phyloP scores from a whole-genome alignment of 352 stramenopile genomes.

The Phytophthora pistaciae region DNA sequence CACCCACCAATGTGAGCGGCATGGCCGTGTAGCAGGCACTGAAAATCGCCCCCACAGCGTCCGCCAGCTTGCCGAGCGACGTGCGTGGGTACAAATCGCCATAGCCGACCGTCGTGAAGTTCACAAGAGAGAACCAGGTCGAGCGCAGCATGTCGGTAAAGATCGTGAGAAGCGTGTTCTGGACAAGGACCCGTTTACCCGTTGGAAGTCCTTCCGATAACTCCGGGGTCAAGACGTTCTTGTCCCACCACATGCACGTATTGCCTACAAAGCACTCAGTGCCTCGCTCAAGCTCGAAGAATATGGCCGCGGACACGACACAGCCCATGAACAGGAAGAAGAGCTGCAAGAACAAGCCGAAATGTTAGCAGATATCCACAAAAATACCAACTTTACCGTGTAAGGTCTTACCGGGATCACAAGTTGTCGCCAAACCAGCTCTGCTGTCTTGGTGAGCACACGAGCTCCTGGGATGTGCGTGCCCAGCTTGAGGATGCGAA shows the following conservation, averaged over 20 bases:
- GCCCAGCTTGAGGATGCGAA: conserved; percentile 59
- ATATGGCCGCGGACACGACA: conserved; percentile 46
- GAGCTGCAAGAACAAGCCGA: conserved; percentile 28
- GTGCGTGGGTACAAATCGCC: conserved; percentile 54
- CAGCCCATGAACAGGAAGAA: conserved; percentile 66
- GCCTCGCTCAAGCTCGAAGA: conserved; percentile 61
- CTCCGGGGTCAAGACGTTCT: conserved; percentile 50
- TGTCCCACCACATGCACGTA: conserved; percentile 48
- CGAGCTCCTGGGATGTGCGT: conserved; percentile 50
- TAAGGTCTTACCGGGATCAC: conserved; percentile 45
- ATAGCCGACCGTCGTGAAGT: conserved; percentile 64
- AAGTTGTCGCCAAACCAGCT: conserved; percentile 36
- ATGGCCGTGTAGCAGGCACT: conserved; percentile 67
- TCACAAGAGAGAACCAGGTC: conserved; percentile 60
- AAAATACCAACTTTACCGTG: no score
- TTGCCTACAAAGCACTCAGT: conserved; percentile 46
- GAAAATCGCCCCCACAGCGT: conserved; percentile 60
- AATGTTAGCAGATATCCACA: background rate
- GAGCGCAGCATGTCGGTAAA: conserved; percentile 59
- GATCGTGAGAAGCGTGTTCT: conserved; percentile 41
- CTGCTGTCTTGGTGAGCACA: conserved; percentile 46
- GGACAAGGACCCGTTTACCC: conserved; percentile 51
- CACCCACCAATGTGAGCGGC: conserved; percentile 64
- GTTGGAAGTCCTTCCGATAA: conserved; percentile 29
- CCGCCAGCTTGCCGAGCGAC: conserved; percentile 50